A percentile compares a stretch with the other conserved stretches of the same genome.
phyloP scores from a whole-genome alignment of 139 green algal genomes.

The Tetradesmus lagerheimii region DNA sequence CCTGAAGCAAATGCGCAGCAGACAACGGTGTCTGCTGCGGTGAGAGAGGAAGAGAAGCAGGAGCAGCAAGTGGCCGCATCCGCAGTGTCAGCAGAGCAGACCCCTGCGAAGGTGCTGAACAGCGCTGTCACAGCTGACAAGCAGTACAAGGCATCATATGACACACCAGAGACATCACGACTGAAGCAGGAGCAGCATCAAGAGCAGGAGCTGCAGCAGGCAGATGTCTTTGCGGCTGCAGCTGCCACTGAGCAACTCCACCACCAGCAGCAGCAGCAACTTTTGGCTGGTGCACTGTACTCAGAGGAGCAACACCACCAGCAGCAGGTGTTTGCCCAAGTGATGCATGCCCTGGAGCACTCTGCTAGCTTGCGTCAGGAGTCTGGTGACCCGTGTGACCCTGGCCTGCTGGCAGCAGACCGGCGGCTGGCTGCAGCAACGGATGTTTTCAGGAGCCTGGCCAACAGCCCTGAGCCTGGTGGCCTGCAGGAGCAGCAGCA shows the following conservation, averaged over 20 bases:
- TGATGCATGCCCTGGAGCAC: not conserved
- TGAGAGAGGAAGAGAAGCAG: too few species aligned
- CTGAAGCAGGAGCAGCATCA: not conserved
- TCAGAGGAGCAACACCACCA: not conserved
- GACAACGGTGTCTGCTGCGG: too few species aligned
- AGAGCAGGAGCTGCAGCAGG: not conserved
- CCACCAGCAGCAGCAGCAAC: not conserved
- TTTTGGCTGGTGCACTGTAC: not conserved
- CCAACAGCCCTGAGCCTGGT: not conserved
- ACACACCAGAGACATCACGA: not conserved
- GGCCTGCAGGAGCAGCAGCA: not conserved
- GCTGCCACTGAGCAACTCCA: not conserved
- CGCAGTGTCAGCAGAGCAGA: too few species aligned
- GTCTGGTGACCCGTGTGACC: not conserved
- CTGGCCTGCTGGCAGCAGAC: not conserved
- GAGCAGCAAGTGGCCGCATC: too few species aligned
- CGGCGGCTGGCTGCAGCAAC: slow-evolving; percentile 29
- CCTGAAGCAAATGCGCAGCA: too few species aligned
- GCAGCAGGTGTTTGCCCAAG: not conserved
- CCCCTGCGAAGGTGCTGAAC: too few species aligned
- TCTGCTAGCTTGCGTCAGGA: not conserved
- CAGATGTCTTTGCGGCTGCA: not conserved
- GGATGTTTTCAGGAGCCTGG: not conserved
- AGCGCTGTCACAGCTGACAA: too few species aligned
- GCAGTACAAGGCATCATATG: not conserved